Evolutionary conservation across 2,329 filamentous ascomycete genomes (phyloP), one percentile per base, ranked within the genome.

Genomic region (Fusarium chlamydosporum): DNA sequence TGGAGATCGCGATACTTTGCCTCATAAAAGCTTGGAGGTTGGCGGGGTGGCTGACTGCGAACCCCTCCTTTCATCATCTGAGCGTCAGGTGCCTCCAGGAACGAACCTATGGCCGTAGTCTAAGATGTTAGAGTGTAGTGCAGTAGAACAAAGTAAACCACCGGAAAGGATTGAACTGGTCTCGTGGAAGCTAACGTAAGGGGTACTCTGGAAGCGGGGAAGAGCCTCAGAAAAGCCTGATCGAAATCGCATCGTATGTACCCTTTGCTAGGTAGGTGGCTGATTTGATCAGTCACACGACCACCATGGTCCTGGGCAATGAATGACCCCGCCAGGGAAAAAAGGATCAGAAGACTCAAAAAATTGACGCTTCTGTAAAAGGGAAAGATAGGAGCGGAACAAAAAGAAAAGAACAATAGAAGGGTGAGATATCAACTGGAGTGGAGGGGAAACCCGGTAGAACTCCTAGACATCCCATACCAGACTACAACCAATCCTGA

Each of bases 281-380:
- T 69, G 61, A 50, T 56, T 35, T 52, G 70, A 63, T 68, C 70
- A 70, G 72, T 74, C 72, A 74, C 72, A 74, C 71, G 72, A 74
- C 57, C 56, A 54, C 26, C 27, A 61, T 37, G 54, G 47, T 40
- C 56, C 56, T 66, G 57, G 61, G 61, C 48, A 34, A 53, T 38
- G 60, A 52, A 56, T 46, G 57, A 57, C 65, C 68, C 68, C 68
- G 60, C 71, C 64, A 58, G 38, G 38, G 46, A 58, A 63, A 51
- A 26, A 54, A 6, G 23, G 71, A 72, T 73, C 71, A 73, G 67
- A 71, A 69, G 71, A 72, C 71, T 65, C 35, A 27, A 62, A 40
- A 55, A 54, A 52, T 48, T 23, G 43, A 54, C 31, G 35, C 40
- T 53, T 38, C 61, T 59, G 16, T 53, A 72, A 73, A 51, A 54